Percentiles rank a stretch among this genome's conserved stretches.
Conservation (phyloP, 768 basidiomycete genomes). For the Collybiopsis luxurians region DNA sequence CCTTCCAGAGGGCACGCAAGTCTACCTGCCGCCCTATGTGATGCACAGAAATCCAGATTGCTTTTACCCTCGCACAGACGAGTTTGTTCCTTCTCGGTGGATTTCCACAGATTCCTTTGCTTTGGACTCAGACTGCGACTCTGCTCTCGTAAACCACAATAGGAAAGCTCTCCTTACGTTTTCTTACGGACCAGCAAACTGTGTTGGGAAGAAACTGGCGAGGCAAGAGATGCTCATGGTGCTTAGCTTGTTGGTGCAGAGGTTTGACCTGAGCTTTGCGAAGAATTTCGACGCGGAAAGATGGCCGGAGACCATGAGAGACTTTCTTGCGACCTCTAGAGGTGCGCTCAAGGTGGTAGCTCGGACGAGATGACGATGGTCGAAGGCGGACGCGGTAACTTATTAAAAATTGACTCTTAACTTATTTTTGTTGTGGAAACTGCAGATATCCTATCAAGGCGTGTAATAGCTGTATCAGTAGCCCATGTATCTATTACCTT, state of each 20-base stretch:
- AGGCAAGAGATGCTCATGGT: conserved; percentile 38
- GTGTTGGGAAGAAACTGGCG: conserved; percentile 35
- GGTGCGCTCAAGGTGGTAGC: neutral
- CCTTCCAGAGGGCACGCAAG: conserved; percentile 30
- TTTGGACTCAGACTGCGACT: neutral
- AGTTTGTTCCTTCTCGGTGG: conserved; percentile 44
- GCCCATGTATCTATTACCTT: neutral
- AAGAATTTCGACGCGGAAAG: conserved; percentile 7
- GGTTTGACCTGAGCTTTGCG: conserved; percentile 33
- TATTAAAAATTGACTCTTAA: neutral
- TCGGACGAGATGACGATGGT: neutral
- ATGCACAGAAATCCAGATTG: conserved; percentile 36
- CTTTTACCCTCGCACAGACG: conserved; percentile 34
- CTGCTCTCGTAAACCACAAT: conserved; percentile 16
- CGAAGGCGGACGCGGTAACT: neutral
- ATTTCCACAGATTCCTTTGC: conserved; percentile 9
- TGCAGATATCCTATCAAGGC: too few species aligned
- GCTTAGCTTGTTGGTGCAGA: conserved; percentile 32
- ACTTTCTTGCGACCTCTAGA: conserved; percentile 4
- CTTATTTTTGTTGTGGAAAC: too few species aligned
- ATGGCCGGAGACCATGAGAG: conserved; percentile 7
- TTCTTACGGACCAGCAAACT: conserved; percentile 39
- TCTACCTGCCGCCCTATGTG: conserved; percentile 29
- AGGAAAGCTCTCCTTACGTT: conserved; percentile 35
- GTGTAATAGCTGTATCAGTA: neutral